These are phyloP conservation scores for Priceomyces haplophilus DNA, from an alignment of 805 yeast species.

Conservation along the genomic window DNA sequence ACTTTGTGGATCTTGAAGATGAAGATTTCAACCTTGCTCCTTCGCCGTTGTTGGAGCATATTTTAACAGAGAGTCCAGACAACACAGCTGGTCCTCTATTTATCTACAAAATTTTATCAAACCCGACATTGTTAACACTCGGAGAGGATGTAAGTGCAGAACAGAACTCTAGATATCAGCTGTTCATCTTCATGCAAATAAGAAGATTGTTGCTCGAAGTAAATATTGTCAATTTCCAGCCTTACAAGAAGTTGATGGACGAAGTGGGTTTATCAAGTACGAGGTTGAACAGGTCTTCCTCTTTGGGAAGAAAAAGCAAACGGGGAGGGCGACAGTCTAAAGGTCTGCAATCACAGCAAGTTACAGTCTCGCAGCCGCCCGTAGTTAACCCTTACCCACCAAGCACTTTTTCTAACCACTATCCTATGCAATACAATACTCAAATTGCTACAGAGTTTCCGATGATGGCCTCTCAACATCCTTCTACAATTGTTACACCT, in stretches of 20 bases:
- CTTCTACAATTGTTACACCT: not conserved
- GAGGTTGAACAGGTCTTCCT: slow-evolving; percentile 26
- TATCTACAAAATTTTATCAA: slow-evolving; percentile 72
- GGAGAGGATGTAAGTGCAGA: slow-evolving; percentile 40
- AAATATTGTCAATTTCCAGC: slow-evolving; percentile 57
- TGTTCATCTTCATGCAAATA: slow-evolving; percentile 57
- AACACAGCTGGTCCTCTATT: slow-evolving; percentile 54
- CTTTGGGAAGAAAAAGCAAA: slow-evolving; percentile 24
- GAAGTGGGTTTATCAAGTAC: slow-evolving; percentile 72
- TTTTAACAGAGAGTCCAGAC: slow-evolving; percentile 63
- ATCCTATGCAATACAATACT: not conserved
- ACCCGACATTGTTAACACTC: slow-evolving; percentile 51
- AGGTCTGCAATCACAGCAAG: slow-evolving; percentile 5
- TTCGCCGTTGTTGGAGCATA: slow-evolving; percentile 49
- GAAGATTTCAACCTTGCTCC: slow-evolving; percentile 29
- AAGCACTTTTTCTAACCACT: not conserved
- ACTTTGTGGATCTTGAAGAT: slow-evolving; percentile 23
- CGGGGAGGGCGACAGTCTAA: slow-evolving; percentile 12
- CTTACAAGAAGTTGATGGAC: slow-evolving; percentile 82
- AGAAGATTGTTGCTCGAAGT: slow-evolving; percentile 59
- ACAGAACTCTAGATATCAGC: slow-evolving; percentile 39
- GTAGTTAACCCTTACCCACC: not conserved
- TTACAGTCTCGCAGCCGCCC: not conserved
- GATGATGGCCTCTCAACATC: not conserved
- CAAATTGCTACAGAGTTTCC: not conserved